Evolutionary conservation across 345 rosid genomes (phyloP).

Genomic region (Erysimum cheiranthoides): DNA sequence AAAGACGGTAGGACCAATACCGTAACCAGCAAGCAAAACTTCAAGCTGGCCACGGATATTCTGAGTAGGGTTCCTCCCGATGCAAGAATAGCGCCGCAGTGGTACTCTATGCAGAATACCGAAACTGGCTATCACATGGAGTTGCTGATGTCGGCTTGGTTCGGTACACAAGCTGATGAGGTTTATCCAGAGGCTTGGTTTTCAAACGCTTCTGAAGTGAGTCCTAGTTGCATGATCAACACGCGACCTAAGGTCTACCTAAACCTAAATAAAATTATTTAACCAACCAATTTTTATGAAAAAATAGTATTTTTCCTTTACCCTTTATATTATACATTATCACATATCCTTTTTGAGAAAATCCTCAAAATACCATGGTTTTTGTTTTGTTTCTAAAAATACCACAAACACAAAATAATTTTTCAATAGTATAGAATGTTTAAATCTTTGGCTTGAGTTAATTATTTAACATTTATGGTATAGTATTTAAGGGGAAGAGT

Average conservation of each 20-base stretch:
- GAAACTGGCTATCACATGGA: conserved; percentile 10
- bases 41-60: conserved; percentile 33
- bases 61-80: conserved; percentile 35
- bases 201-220: conserved; percentile 25
- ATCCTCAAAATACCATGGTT: too few species aligned
- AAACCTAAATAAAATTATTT: not conserved
- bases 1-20: not conserved
- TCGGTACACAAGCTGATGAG: conserved; percentile 39
- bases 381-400: too few species aligned
- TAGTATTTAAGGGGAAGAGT: too few species aligned
- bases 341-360: too few species aligned
- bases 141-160: conserved; percentile 38
- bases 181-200: conserved; percentile 39
- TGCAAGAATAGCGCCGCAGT: too few species aligned
- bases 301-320: too few species aligned
- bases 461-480: too few species aligned
- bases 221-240: conserved; percentile 27
- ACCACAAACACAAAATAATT: too few species aligned
- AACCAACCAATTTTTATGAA: too few species aligned
- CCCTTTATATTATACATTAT: too few species aligned
- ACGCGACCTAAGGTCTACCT: conserved; percentile 36
- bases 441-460: too few species aligned
- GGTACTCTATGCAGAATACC: conserved; percentile 5
- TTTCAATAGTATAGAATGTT: too few species aligned
- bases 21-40: conserved; percentile 10